These are phyloP conservation scores for Cyclotella kingstonii DNA, from an alignment of 108 stramenopile genomes.

Conservation along the genomic window DNA sequence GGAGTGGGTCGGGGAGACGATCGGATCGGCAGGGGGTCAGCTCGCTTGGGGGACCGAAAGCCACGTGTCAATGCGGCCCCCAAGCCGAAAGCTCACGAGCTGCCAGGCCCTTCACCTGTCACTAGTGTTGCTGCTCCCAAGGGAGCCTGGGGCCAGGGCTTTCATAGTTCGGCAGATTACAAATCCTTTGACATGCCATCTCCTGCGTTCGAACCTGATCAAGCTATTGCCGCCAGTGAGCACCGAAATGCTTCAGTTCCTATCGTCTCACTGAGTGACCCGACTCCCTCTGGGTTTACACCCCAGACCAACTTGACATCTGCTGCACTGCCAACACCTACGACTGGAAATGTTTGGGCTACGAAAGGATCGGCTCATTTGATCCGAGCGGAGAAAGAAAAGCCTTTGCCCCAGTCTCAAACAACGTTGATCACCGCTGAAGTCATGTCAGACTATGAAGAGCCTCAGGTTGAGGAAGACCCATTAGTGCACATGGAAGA, in stretches of 20 bases:
- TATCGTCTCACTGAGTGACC: slow-evolving; percentile 39
- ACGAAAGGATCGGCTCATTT: slow-evolving; percentile 85
- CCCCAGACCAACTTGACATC: slow-evolving; percentile 11
- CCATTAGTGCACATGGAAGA: slow-evolving; percentile 13
- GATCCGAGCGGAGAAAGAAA: slow-evolving; percentile 68
- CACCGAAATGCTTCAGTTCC: too few relatives aligned
- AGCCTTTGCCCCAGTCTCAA: slow-evolving; percentile 30
- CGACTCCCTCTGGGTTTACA: slow-evolving; percentile 54
- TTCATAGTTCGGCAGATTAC: slow-evolving; percentile 22
- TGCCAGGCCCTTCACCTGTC: too few relatives aligned
- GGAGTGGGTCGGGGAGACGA: slow-evolving; percentile 40
- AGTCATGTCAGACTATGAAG: slow-evolving; percentile 3
- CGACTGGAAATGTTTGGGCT: slow-evolving; percentile 84
- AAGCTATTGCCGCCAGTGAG: too few relatives aligned
- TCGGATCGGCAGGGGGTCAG: slow-evolving; percentile 35
- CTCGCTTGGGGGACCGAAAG: slow-evolving; percentile 37
- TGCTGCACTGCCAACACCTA: slow-evolving; percentile 23
- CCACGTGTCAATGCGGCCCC: too few relatives aligned
- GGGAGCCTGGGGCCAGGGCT: slow-evolving; percentile 66
- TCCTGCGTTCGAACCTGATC: slow-evolving; percentile 10
- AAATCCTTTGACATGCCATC: too few relatives aligned
- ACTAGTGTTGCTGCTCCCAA: slow-evolving; percentile 48
- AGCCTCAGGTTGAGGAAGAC: neutral
- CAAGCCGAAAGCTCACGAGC: too few relatives aligned
- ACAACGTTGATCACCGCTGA: slow-evolving; percentile 18